Base-by-base conservation (phyloP, 306 rosid genomes). In the Citrullus colocynthis region DNA sequence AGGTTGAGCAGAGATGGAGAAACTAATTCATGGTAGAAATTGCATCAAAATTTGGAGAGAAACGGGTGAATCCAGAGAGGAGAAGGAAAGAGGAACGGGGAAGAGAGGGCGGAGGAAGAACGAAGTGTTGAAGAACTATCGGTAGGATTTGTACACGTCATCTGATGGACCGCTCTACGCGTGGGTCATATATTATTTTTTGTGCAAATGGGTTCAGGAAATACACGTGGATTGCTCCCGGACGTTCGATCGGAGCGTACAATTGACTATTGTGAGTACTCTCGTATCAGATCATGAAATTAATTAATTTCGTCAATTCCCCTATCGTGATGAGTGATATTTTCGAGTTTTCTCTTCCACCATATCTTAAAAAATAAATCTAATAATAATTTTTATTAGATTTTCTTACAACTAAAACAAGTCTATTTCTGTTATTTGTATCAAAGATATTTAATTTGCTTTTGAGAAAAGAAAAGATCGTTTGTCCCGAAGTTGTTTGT, bases 11-110 rank as follows among this genome's bases (percentile, higher is more conserved):
- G 16, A 41, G 18, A 42, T 42, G 76, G 6, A 32, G 76, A 66
- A 7, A 20, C 76, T 66, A 78, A 78, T 66, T 78, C 81, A 66
- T 78, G 65, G 42, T 3, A 9, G 65, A 54, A 54, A 37, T 48
- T 73, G 42, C 6, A 28, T 48, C 58, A 17, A 55, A 78, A 51
- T n/a, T 59, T 66, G 69, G 54, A 54, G 24, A 78, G 75, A 44
- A 78, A 24, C 42, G 16, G 76, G 24, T 11, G 45, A 45, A 75
- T 55, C 20, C 51, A 51, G 45, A 34, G 32, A 36, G 62, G 58
- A 36, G 44, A 64, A 45, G 45, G 12, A 14, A 64, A 34, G 44
- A 78, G 75, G 58, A 65, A 65, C 18, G 24, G 14, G 65, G 73
- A 64, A 16, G 58, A 18, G 45, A 21, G 55, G 36, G 51, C 55